A percentile compares a stretch with the other conserved stretches of the same genome.
phyloP scores from a whole-genome alignment of 2,329 filamentous ascomycete genomes.

The Aspergillus sp. region DNA sequence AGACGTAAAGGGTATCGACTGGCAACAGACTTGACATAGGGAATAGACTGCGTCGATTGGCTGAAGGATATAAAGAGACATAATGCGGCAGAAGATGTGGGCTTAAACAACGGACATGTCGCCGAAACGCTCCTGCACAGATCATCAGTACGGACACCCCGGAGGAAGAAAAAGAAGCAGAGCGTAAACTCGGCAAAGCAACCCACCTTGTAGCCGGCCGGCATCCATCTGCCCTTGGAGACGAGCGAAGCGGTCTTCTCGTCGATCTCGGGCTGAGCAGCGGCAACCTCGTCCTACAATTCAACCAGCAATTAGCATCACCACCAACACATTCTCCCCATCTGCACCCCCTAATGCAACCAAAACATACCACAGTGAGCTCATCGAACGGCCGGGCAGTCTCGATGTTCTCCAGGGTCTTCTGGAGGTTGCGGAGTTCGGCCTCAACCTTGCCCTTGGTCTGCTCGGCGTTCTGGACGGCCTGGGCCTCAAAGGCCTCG shows the following conservation, averaged over 20 bases:
- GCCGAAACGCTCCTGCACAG: constrained; percentile 90
- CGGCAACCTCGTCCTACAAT: constrained; percentile 83
- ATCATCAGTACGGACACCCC: background rate
- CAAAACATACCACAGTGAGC: constrained; percentile 80
- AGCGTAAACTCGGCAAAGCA: background rate
- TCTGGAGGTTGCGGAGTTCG: constrained; percentile 89
- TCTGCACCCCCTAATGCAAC: background rate
- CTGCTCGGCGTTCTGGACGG: constrained; percentile 92
- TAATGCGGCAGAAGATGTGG: constrained; percentile 24
- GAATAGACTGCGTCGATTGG: constrained; percentile 27
- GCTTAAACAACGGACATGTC: constrained; percentile 91
- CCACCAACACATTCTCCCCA: background rate
- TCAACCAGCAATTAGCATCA: constrained; percentile 11
- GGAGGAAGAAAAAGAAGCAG: background rate
- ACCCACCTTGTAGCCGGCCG: constrained; percentile 97
- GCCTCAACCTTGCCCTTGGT: constrained; percentile 95
- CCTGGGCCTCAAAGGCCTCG: constrained; percentile 95
- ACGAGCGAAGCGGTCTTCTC: constrained; percentile 94
- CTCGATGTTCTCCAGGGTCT: constrained; percentile 97
- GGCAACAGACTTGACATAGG: constrained; percentile 27
- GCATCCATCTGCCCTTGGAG: constrained; percentile 96
- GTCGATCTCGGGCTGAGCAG: constrained; percentile 94
- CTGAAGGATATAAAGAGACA: constrained; percentile 31
- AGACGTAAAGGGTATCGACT: constrained; percentile 21
- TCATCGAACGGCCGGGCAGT: constrained; percentile 93